Percentiles rank a stretch among this genome's conserved stretches.
Conservation (phyloP, 192 early-diverging fungal genomes). For the Borealophlyctis nickersoniae region DNA sequence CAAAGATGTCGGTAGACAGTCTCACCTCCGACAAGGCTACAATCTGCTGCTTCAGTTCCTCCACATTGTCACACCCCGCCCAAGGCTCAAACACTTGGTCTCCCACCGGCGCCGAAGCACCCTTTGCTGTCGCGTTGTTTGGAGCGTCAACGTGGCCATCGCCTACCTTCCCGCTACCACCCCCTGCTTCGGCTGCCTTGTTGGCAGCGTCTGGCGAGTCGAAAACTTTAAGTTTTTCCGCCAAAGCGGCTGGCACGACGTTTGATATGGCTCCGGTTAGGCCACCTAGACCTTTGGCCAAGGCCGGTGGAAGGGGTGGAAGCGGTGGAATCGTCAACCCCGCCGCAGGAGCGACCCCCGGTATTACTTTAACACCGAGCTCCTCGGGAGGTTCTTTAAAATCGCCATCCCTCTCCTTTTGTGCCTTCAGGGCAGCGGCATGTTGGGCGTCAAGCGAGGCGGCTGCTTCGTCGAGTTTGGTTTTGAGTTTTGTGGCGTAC, state of each 20-base stretch:
- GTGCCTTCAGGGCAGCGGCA: not conserved
- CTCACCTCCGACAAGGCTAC: not conserved
- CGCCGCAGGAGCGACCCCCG: not conserved
- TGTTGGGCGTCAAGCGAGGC: not conserved
- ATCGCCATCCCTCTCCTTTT: conserved; percentile 2
- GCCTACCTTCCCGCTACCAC: too few species aligned
- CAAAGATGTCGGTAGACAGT: not conserved
- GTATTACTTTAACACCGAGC: not conserved
- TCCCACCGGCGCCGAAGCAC: conserved; percentile 1
- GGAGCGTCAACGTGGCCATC: too few species aligned
- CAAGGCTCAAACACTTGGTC: too few species aligned
- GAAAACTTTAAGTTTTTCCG: too few species aligned
- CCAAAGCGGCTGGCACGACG: too few species aligned
- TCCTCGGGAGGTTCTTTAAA: not conserved
- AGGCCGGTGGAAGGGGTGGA: not conserved
- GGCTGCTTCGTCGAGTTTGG: not conserved
- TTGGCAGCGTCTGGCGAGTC: too few species aligned
- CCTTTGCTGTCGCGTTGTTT: too few species aligned
- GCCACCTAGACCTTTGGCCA: not conserved
- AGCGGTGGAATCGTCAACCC: not conserved
- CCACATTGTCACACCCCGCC: not conserved
- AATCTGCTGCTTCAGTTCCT: not conserved
- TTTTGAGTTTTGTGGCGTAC: not conserved
- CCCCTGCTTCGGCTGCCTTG: too few species aligned
- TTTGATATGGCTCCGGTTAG: too few species aligned